Evolutionary conservation across 495 filamentous ascomycete genomes (phyloP).

Genomic region (Cudoniella acicularis): DNA sequence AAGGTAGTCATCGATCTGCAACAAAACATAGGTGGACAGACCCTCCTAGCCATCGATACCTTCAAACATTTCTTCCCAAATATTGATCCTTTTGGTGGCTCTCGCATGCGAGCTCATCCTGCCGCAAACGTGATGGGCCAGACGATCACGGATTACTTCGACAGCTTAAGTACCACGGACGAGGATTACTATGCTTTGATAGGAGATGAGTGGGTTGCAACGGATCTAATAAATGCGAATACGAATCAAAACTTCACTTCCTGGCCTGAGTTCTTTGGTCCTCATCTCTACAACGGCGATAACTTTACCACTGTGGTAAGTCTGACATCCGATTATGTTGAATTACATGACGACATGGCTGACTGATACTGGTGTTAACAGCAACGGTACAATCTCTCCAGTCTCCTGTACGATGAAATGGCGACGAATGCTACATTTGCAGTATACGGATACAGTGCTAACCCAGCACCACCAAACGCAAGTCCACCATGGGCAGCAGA

Average conservation of each 20-base stretch:
- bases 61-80: constrained; percentile 53
- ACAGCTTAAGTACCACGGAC: constrained; percentile 17
- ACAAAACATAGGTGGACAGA: constrained; percentile 39
- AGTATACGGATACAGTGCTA: constrained; percentile 40
- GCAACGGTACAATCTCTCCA: constrained; percentile 48
- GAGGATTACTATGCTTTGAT: constrained; percentile 24
- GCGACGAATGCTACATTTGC: constrained; percentile 11
- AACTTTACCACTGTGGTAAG: constrained; percentile 38
- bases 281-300: constrained; percentile 38
- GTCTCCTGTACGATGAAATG: constrained; percentile 35
- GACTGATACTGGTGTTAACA: background rate
- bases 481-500: constrained; percentile 41
- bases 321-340: too few species aligned
- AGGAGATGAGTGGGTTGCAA: constrained; percentile 39
- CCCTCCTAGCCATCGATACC: constrained; percentile 37
- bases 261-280: constrained; percentile 53
- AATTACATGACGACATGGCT: background rate
- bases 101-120: constrained; percentile 39
- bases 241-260: constrained; percentile 45
- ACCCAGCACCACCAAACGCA: constrained; percentile 24
- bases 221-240: constrained; percentile 37
- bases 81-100: constrained; percentile 39
- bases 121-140: constrained; percentile 40
- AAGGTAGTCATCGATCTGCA: constrained; percentile 49
- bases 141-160: constrained; percentile 34